phyloP scores from a whole-genome alignment of 495 filamentous ascomycete species.

The Xylaria telfairii region DNA sequence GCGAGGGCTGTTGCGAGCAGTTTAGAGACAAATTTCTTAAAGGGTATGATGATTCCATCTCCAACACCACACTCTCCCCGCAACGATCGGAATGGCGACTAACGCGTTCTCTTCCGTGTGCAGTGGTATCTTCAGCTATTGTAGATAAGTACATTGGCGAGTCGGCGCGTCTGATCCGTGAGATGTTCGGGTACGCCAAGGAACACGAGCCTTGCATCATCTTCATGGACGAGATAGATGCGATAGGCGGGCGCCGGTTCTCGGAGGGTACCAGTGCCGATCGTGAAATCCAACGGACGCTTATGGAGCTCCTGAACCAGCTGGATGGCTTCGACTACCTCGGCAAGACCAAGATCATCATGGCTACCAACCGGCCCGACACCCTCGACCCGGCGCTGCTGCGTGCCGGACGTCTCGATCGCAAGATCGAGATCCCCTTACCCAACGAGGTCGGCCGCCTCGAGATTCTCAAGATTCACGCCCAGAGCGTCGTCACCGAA shows the following conservation, averaged over 20 bases:
- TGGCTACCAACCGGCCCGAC: slow-evolving; percentile 99
- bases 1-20: slow-evolving; percentile 96
- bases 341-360: slow-evolving; percentile 99
- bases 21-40: slow-evolving; percentile 97
- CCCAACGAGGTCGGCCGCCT: slow-evolving; percentile 98
- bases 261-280: slow-evolving; percentile 99
- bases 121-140: slow-evolving; percentile 99
- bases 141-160: slow-evolving; percentile 99
- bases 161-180: slow-evolving; percentile 94
- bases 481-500: slow-evolving; percentile 81
- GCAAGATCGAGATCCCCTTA: slow-evolving; percentile 98
- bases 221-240: slow-evolving; percentile 99
- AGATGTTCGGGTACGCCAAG: slow-evolving; percentile 99
- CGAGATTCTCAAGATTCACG: slow-evolving; percentile 99
- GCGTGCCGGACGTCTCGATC: slow-evolving; percentile 90
- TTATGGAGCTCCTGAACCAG: slow-evolving; percentile 99
- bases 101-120: slow-evolving; percentile 22
- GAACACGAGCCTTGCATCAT: slow-evolving; percentile 99
- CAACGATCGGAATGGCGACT: slow-evolving; percentile 16
- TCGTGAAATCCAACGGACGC: slow-evolving; percentile 96
- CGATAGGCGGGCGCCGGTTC: slow-evolving; percentile 95
- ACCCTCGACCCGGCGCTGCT: slow-evolving; percentile 95
- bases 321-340: slow-evolving; percentile 99
- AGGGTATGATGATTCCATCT: slow-evolving; percentile 63
- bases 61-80: slow-evolving; percentile 5